Conservation (phyloP, 495 filamentous ascomycete genomes). For the Haplographium delicatum region DNA sequence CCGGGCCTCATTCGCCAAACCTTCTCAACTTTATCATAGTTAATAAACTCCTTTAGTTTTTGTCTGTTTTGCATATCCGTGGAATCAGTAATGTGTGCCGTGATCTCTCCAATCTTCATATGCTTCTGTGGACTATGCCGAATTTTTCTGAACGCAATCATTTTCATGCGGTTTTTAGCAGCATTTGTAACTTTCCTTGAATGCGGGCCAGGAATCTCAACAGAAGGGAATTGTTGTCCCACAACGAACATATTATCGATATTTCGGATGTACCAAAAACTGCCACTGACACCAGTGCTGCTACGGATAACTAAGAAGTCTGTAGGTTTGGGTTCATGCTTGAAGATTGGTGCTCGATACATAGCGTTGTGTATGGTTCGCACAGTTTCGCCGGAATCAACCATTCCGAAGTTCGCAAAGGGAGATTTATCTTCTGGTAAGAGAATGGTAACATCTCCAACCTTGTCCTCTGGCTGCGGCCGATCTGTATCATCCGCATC, state of each 20-base stretch:
- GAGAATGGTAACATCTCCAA: conserved; percentile 82
- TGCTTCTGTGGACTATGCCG: conserved; percentile 64
- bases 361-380: conserved; percentile 91
- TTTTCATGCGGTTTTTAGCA: conserved; percentile 90
- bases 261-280: conserved; percentile 73
- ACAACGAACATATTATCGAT: conserved; percentile 87
- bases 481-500: conserved; percentile 69
- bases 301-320: conserved; percentile 87
- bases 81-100: conserved; percentile 80
- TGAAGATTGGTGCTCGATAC: conserved; percentile 91
- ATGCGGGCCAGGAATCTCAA: conserved; percentile 89
- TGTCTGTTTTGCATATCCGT: conserved; percentile 92
- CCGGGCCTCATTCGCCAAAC: conserved; percentile 73
- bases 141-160: conserved; percentile 84
- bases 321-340: conserved; percentile 67
- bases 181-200: conserved; percentile 92
- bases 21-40: conserved; percentile 75
- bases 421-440: conserved; percentile 92
- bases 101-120: conserved; percentile 72
- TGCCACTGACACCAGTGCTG: conserved; percentile 66
- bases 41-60: conserved; percentile 94
- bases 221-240: conserved; percentile 84
- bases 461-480: conserved; percentile 59
- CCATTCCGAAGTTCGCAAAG: conserved; percentile 89
- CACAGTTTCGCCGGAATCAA: conserved; percentile 82